phyloP scores from a whole-genome alignment of 352 stramenopile genomes.

The Pythium dissimile region DNA sequence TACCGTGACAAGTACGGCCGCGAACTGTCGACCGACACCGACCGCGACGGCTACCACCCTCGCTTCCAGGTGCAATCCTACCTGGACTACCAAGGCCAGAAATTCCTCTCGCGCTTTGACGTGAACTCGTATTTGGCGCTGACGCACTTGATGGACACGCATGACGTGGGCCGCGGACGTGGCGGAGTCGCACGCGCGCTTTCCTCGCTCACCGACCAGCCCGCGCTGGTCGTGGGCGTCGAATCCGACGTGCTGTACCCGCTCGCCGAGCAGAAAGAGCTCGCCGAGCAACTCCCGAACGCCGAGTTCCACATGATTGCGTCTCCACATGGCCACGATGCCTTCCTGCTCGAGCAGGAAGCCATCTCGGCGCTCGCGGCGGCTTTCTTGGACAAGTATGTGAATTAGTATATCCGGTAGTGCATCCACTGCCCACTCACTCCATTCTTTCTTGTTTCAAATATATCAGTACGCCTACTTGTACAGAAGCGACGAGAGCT shows the following conservation, averaged over 20 bases:
- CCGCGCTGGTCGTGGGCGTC: conserved; percentile 92
- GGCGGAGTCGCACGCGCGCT: conserved; percentile 74
- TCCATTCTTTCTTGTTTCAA: neutral
- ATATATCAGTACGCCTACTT: conserved; percentile 29
- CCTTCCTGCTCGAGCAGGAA: conserved; percentile 96
- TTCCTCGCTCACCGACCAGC: conserved; percentile 44
- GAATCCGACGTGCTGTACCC: conserved; percentile 96
- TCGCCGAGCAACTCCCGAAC: conserved; percentile 82
- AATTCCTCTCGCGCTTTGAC: conserved; percentile 95
- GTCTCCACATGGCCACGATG: conserved; percentile 93
- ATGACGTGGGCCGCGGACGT: conserved; percentile 89
- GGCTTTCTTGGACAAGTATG: conserved; percentile 45
- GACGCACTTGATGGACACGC: conserved; percentile 96
- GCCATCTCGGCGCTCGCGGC: conserved; percentile 74
- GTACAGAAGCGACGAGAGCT: conserved; percentile 77
- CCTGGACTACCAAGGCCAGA: conserved; percentile 90
- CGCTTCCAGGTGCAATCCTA: conserved; percentile 85
- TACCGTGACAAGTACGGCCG: conserved; percentile 94
- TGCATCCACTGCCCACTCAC: neutral
- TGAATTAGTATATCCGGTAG: neutral
- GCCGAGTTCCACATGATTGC: conserved; percentile 85
- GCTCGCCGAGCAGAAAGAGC: conserved; percentile 88
- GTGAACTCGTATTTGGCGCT: conserved; percentile 95
- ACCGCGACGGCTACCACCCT: conserved; percentile 16
- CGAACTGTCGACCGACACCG: conserved; percentile 24